phyloP scores from a whole-genome alignment of 2,329 filamentous ascomycete genomes.

The Macrophomina phaseolina region DNA sequence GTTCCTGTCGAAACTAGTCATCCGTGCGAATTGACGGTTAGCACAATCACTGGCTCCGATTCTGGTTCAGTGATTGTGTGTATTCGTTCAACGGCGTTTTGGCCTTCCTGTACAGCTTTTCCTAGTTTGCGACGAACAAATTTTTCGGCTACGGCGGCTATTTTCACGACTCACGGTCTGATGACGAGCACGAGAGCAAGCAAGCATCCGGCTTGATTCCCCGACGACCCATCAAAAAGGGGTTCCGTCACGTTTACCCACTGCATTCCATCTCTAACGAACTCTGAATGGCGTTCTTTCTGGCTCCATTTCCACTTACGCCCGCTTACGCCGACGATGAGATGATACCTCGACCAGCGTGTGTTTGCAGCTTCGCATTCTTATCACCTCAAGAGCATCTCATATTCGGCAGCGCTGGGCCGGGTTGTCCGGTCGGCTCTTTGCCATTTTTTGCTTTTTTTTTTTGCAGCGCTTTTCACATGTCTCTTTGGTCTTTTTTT shows the following conservation, averaged over 20 bases:
- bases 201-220: constrained; percentile 26
- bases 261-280: constrained; percentile 27
- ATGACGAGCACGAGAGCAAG: constrained; percentile 27
- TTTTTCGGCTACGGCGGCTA: constrained; percentile 26
- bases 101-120: constrained; percentile 27
- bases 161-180: constrained; percentile 27
- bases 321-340: constrained; percentile 27
- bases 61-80: constrained; percentile 8
- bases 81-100: constrained; percentile 15
- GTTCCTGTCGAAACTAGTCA: constrained; percentile 94
- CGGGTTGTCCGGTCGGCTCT: background rate
- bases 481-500: constrained; percentile 7
- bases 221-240: constrained; percentile 17
- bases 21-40: constrained; percentile 76
- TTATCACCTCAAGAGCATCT: constrained; percentile 20
- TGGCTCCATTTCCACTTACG: constrained; percentile 18
- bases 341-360: constrained; percentile 26
- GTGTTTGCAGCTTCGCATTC: constrained; percentile 26
- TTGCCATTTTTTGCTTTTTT: background rate
- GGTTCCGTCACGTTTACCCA: constrained; percentile 26
- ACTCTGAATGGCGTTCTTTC: constrained; percentile 14
- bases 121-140: constrained; percentile 26
- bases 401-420: constrained; percentile 8
- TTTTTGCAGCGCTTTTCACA: constrained; percentile 3
- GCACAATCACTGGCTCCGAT: constrained; percentile 20